Evolutionary conservation across 192 early-diverging fungal genomes (phyloP).

Genomic region (Phlyctochytrium bullatum): DNA sequence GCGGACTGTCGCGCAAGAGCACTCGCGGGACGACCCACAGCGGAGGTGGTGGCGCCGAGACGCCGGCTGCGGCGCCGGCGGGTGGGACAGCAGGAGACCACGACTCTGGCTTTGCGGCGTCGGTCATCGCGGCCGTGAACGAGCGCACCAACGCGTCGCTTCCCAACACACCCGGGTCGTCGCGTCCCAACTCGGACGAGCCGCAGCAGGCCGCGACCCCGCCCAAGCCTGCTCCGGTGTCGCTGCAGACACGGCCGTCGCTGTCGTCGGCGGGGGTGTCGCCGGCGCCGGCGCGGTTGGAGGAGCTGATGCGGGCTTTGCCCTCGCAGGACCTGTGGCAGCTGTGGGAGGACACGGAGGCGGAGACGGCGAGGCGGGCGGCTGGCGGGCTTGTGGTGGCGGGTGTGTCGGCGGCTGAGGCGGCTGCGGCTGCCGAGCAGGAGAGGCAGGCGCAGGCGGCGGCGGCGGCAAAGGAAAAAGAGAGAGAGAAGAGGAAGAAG

Average conservation of each 20-base stretch:
- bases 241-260: not conserved
- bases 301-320: constrained; percentile 12
- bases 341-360: constrained; percentile 22
- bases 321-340: constrained; percentile 11
- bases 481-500: constrained; percentile 14
- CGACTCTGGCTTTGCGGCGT: constrained; percentile 1
- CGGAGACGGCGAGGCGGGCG: constrained; percentile 16
- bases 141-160: not conserved
- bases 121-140: constrained; percentile 2
- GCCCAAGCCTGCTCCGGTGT: not conserved
- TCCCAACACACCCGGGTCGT: not conserved
- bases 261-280: not conserved
- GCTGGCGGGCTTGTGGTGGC: not conserved
- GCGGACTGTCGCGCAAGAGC: not conserved
- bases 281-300: not conserved
- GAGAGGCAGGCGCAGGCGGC: not conserved
- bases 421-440: not conserved
- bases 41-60: not conserved
- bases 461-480: constrained; percentile 14
- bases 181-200: not conserved
- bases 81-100: not conserved
- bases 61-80: not conserved
- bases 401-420: constrained; percentile 1
- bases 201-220: not conserved
- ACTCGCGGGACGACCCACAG: not conserved